phyloP scores from a whole-genome alignment of 2,329 filamentous ascomycete genomes.

The Aspergillus spinulosporus region DNA sequence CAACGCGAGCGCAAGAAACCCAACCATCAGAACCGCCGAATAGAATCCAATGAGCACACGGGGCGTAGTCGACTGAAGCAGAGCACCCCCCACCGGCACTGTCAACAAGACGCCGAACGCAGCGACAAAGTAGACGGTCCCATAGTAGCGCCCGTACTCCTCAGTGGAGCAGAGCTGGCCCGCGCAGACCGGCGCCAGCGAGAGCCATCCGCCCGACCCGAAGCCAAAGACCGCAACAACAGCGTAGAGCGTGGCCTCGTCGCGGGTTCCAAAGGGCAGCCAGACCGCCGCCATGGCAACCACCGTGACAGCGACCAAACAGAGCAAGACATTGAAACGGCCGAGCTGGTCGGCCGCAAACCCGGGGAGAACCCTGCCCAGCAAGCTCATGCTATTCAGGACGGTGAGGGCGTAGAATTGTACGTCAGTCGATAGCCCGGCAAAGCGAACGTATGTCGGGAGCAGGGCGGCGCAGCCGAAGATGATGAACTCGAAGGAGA shows the following conservation, averaged over 20 bases:
- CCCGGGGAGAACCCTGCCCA: constrained; percentile 27
- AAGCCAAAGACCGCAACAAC: background rate
- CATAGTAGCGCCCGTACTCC: background rate
- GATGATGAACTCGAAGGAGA: constrained; percentile 15
- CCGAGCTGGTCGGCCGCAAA: constrained; percentile 29
- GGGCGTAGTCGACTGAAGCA: background rate
- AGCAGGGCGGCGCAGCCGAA: constrained; percentile 28
- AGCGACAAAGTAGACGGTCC: background rate
- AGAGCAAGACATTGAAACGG: constrained; percentile 24
- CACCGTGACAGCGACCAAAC: no score
- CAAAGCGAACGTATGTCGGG: constrained; percentile 21
- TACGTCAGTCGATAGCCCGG: constrained; percentile 13
- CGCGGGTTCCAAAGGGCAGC: no score
- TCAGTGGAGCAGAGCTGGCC: background rate
- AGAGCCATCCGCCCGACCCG: background rate
- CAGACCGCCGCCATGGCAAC: no score
- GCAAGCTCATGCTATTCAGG: constrained; percentile 27
- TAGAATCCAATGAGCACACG: no score
- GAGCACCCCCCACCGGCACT: background rate
- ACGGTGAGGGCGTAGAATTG: constrained; percentile 30
- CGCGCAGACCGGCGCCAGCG: background rate
- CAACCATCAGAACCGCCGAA: no score
- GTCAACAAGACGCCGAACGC: background rate
- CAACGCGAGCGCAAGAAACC: no score
- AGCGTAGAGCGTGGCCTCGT: no score